These are phyloP conservation scores for Casuarina equisetifolia DNA, from an alignment of 306 rosid genomes.

Conservation along the genomic window DNA sequence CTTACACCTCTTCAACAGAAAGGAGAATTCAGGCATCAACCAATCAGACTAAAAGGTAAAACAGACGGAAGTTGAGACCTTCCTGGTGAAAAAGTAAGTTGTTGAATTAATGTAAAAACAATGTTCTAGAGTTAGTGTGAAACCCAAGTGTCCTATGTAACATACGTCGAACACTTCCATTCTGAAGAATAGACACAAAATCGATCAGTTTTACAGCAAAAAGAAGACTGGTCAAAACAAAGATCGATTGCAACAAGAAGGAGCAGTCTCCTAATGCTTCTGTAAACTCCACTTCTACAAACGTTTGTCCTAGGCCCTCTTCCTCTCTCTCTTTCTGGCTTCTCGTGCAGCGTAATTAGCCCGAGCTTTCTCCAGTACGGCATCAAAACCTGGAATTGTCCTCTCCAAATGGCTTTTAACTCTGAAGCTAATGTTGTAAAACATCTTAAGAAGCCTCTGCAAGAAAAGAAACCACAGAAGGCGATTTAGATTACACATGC, in stretches of 20 bases:
- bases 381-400: conserved; percentile 57
- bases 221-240: background rate
- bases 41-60: too few species aligned
- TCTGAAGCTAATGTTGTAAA: conserved; percentile 16
- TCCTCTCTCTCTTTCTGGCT: conserved; percentile 28
- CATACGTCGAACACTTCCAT: too few species aligned
- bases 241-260: background rate
- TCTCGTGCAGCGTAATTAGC: conserved; percentile 27
- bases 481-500: conserved; percentile 8
- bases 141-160: too few species aligned
- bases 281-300: conserved; percentile 5
- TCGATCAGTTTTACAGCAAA: background rate
- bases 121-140: too few species aligned
- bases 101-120: too few species aligned
- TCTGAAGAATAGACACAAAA: too few species aligned
- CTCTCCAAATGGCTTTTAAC: conserved; percentile 23
- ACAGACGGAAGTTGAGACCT: too few species aligned
- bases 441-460: conserved; percentile 47
- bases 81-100: too few species aligned
- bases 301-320: conserved; percentile 19
- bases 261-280: background rate
- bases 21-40: too few species aligned
- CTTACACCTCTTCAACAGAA: too few species aligned
- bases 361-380: conserved; percentile 33
- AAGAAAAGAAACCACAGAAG: conserved; percentile 32